Evolutionary conservation across 345 rosid genomes (phyloP).

Genomic region (Citrus australasica): DNA sequence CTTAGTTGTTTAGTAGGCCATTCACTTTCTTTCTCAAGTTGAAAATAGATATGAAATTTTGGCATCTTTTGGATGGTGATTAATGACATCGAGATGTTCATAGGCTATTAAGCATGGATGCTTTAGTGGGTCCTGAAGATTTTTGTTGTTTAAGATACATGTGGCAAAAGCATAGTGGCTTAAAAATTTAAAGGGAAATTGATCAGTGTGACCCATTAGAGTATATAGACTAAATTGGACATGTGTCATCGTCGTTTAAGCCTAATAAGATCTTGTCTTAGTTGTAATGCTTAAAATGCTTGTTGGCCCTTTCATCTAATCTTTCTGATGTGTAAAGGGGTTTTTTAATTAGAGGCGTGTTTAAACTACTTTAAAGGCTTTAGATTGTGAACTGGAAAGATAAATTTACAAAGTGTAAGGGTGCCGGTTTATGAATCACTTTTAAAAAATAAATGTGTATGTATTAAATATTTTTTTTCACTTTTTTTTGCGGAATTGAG

Average conservation of each 20-base stretch:
- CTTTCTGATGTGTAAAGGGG: conserved; percentile 5
- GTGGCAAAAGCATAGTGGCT: not conserved
- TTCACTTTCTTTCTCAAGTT: conserved; percentile 1
- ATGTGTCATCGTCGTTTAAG: not conserved
- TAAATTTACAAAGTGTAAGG: not conserved
- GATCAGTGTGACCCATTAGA: not conserved
- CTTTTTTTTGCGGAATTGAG: not conserved
- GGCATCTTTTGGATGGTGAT: conserved; percentile 6
- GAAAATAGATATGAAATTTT: conserved; percentile 13
- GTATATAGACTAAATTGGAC: not conserved
- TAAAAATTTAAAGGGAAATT: not conserved
- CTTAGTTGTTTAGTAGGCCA: conserved; percentile 12
- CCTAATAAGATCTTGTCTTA: not conserved
- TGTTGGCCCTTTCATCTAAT: not conserved
- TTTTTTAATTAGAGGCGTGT: not conserved
- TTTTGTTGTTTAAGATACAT: not conserved
- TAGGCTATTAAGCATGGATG: not conserved
- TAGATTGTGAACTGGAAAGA: not conserved
- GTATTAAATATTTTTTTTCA: no score
- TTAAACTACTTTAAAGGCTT: no score
- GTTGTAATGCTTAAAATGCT: not conserved
- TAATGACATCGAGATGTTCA: not conserved
- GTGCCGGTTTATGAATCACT: not conserved
- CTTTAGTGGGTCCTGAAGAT: not conserved
- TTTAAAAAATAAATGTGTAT: not conserved